Conservation (phyloP, 257 asterid species). For the Solanum acaule region DNA sequence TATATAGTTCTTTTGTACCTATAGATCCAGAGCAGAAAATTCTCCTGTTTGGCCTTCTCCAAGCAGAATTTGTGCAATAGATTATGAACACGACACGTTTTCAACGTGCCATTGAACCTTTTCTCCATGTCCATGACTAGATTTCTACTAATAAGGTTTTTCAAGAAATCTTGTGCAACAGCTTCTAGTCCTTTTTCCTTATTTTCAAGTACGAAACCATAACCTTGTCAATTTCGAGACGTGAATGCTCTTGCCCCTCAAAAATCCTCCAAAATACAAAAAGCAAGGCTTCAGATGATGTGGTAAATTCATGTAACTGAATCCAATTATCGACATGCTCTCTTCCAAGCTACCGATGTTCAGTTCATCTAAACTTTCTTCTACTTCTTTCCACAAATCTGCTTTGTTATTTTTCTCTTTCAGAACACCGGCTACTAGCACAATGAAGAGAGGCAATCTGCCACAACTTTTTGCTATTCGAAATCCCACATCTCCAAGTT, state of each 20-base stretch:
- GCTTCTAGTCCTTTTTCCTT: not conserved
- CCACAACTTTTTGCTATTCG: not conserved
- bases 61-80: too few species aligned
- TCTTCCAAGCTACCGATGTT: too few species aligned
- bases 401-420: not conserved
- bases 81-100: not conserved
- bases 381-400: not conserved
- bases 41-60: too few species aligned
- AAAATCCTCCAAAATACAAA: too few species aligned
- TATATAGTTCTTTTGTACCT: not conserved
- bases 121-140: not conserved
- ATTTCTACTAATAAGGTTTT: not conserved
- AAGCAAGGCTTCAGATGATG: too few species aligned
- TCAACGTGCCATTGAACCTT: not conserved
- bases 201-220: not conserved
- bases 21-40: not conserved
- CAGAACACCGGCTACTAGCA: not conserved
- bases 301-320: too few species aligned
- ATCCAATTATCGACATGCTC: too few species aligned
- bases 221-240: too few species aligned
- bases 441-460: not conserved
- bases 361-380: too few species aligned
- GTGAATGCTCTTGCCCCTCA: too few species aligned
- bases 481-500: not conserved
- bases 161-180: not conserved